A percentile compares a stretch with the other conserved stretches of the same genome.
These are phyloP conservation scores for Aspergillus biplanus DNA, from an alignment of 495 filamentous ascomycete genomes.

Conservation along the genomic window DNA sequence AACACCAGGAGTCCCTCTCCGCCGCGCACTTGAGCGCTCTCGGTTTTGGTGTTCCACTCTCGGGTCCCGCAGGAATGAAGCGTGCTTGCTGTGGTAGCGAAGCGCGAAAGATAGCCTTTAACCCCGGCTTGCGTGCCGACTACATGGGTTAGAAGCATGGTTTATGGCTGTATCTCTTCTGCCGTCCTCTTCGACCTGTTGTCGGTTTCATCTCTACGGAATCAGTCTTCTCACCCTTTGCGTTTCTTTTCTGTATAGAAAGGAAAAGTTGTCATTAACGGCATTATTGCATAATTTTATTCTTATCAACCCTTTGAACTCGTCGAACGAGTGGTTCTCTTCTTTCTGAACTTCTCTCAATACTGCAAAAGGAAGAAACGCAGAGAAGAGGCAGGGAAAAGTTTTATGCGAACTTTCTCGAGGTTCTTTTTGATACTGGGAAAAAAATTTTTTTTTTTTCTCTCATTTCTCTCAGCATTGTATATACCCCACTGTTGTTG, in stretches of 20 bases:
- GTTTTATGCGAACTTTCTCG: conserved; percentile 26
- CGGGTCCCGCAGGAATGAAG: conserved; percentile 49
- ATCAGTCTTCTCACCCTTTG: conserved; percentile 2
- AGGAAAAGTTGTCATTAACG: conserved; percentile 24
- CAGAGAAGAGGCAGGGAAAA: conserved; percentile 27
- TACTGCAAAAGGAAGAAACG: conserved; percentile 25
- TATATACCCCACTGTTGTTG: conserved; percentile 36
- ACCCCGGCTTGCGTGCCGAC: conserved; percentile 43
- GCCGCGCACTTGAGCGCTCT: conserved; percentile 27
- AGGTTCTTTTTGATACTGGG: conserved; percentile 17
- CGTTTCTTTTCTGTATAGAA: conserved; percentile 24
- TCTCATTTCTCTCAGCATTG: conserved; percentile 23
- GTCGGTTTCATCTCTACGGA: conserved; percentile 14
- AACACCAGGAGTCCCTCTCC: conserved; percentile 10
- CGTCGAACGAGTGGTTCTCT: conserved; percentile 27
- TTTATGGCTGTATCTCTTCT: conserved; percentile 22
- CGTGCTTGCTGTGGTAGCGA: conserved; percentile 53
- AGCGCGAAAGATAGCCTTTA: conserved; percentile 44
- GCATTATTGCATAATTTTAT: conserved; percentile 28
- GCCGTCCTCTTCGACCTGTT: conserved; percentile 11
- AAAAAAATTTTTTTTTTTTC: conserved; percentile 17
- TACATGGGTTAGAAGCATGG: conserved; percentile 34
- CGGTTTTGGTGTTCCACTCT: conserved; percentile 32
- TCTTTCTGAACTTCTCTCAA: conserved; percentile 24
- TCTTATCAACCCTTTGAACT: conserved; percentile 19